Base-by-base conservation (phyloP, 148 eudicot species). In the Vaccinium vitisidaea region DNA sequence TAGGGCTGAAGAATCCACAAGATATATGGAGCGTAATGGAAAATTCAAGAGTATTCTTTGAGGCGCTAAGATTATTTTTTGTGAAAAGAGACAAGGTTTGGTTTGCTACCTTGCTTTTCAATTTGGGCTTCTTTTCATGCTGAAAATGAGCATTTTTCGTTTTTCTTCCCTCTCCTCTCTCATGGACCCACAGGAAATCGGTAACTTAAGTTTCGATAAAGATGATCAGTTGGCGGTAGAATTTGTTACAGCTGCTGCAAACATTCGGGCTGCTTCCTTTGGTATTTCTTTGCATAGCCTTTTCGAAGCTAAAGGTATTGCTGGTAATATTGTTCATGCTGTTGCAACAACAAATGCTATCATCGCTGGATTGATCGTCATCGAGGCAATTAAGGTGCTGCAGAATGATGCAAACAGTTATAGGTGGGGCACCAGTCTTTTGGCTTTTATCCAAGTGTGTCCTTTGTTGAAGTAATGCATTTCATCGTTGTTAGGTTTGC, bases 301-400 rank as follows among this genome's bases (percentile, higher is more conserved):
- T 76, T 97, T 97, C 86, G 99, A 94, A 92, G 98, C 99, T 59
- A 97, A 97, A 90, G 99, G 99, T 80, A 93, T 97, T 84, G 99
- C 99, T 84, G 99, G 99, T 74, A 94, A 97, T 89, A 97, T 97
- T 87, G 93, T 97, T 83, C 99, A 97, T 90, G 99, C 99, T 82
- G 98, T 97, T 89, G 99, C 99, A 71, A 97, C 98, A 61, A 97
- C 99, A 52, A 97, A 97, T 90, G 99, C 99, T 87, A 85, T 94
- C 78, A 89, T 97, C 91, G 93, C 99, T 76, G 99, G 99, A 84
- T 88, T 97, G 91, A 91, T 97, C 79, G 99, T 97, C 82, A 94
- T 93, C 43, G 99, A 97, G 90, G 98, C 99, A 69, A 92, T 95
- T 73, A 97, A 95, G 91, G 95, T 97, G 92, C 92, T 97, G 83